Conservation (phyloP, 2,329 filamentous ascomycete species). For the Ascosphaera acerosa region DNA sequence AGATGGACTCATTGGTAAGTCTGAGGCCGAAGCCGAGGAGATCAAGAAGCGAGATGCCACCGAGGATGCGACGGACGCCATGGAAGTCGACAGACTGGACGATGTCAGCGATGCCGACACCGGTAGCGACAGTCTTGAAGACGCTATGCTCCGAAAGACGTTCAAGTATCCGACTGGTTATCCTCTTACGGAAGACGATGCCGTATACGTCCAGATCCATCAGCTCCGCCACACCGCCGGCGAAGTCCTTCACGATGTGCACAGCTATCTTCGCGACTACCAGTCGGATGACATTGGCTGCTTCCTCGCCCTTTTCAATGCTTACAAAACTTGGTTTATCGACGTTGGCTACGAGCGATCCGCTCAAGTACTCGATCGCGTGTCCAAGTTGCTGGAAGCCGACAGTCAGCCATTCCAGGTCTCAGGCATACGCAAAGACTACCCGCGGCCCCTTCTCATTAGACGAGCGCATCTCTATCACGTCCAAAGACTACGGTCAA, state of each 20-base stretch:
- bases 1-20: conserved; percentile 16
- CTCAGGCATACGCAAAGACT: conserved; percentile 72
- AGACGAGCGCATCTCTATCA: conserved; percentile 89
- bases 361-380: conserved; percentile 72
- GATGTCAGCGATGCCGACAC: conserved; percentile 21
- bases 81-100: conserved; percentile 7
- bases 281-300: conserved; percentile 92
- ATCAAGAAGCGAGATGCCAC: conserved; percentile 20
- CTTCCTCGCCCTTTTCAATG: conserved; percentile 77
- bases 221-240: conserved; percentile 57
- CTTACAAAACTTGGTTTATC: conserved; percentile 89
- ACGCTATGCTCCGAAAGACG: conserved; percentile 43
- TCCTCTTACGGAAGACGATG: conserved; percentile 36
- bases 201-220: conserved; percentile 53
- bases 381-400: conserved; percentile 58
- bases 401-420: conserved; percentile 89
- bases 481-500: conserved; percentile 78
- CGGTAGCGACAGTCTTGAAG: conserved; percentile 30
- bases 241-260: conserved; percentile 54
- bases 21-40: conserved; percentile 18
- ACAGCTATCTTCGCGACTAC: conserved; percentile 54
- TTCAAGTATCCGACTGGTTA: conserved; percentile 84
- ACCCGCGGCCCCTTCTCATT: conserved; percentile 75
- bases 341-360: conserved; percentile 93
- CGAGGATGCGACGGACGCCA: conserved; percentile 17